Base-by-base conservation (phyloP, 139 green algal species). In the Micromonas commoda region DNA sequence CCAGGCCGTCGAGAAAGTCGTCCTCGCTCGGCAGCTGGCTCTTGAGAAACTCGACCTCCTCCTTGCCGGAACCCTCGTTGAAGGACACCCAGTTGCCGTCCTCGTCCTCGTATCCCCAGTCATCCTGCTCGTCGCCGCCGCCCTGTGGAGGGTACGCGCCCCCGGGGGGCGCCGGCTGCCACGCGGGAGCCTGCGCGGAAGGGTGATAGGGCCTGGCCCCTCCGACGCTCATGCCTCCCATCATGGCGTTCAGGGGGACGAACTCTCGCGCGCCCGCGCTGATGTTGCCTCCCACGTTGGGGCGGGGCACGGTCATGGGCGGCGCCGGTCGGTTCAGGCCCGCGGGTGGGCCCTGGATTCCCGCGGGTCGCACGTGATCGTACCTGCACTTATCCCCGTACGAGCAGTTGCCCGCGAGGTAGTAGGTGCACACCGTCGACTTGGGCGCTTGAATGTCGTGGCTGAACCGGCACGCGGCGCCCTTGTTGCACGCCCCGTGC, bases 331-430 rank as follows among this genome's bases (percentile, higher is more conserved):
- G n/a, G n/a, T n/a, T n/a, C n/a, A n/a, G n/a, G n/a, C n/a, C n/a
- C n/a, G n/a, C n/a, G n/a, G n/a, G n/a, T n/a, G n/a, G n/a, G n/a
- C n/a, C n/a, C n/a, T n/a, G n/a, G n/a, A 57, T 16, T 16, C 16
- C 16, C 45, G 45, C 9, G 34, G 33, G 20, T 2, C 16, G 33
- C 4, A 33, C 67, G 67, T 77, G 72, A 19, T 60, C 72, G 72
- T 78, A 78, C n/a, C 72, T 51, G 13, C 72, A 78, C 54, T 34
- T 31, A 52, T 78, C 72, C 1, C 72, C 72, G 57, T 70, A 78
- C 57, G 72, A 23, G 52, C 72, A 78, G 68, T 73, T 77, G 37
- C 26, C 45, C 3, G 3, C n/a, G 1, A 26, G 26, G 23, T 64
- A 69, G 23, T 60, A 69, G 0, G 45, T 45, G 33, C 52, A 78